Conservation (phyloP, 257 asterid genomes). For the Lycium barbarum region DNA sequence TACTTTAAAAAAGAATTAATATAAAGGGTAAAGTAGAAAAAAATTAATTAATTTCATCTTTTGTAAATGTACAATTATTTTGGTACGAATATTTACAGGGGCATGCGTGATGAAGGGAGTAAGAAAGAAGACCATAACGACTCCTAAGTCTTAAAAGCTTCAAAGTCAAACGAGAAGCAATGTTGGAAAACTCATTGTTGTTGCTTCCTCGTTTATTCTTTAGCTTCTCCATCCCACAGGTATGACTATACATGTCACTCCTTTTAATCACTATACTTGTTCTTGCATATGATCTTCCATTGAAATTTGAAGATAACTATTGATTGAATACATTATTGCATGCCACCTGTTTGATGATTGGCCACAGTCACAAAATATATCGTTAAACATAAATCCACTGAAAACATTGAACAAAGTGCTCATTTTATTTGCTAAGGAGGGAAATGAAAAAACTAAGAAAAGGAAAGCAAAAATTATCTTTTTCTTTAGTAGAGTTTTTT, state of each 20-base stretch:
- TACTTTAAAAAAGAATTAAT: no score
- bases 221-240: constrained; percentile 42
- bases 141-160: no score
- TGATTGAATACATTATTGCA: constrained; percentile 9
- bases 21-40: no score
- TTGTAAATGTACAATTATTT: no score
- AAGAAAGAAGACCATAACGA: no score
- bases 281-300: neutral
- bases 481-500: neutral
- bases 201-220: constrained; percentile 44
- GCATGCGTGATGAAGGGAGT: no score
- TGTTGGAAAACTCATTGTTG: constrained; percentile 50
- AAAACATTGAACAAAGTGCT: neutral
- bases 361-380: neutral
- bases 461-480: neutral
- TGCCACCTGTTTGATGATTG: constrained; percentile 26
- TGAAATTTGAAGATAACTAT: neutral
- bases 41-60: no score
- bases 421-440: constrained; percentile 10
- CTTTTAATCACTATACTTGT: neutral
- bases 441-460: neutral
- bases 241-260: constrained; percentile 26
- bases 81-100: no score
- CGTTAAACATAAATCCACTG: neutral
- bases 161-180: constrained; percentile 25